Percentiles rank a stretch among this genome's conserved stretches.
These are phyloP conservation scores for Sporothrix protearum DNA, from an alignment of 2,329 filamentous ascomycete genomes.

Conservation along the genomic window DNA sequence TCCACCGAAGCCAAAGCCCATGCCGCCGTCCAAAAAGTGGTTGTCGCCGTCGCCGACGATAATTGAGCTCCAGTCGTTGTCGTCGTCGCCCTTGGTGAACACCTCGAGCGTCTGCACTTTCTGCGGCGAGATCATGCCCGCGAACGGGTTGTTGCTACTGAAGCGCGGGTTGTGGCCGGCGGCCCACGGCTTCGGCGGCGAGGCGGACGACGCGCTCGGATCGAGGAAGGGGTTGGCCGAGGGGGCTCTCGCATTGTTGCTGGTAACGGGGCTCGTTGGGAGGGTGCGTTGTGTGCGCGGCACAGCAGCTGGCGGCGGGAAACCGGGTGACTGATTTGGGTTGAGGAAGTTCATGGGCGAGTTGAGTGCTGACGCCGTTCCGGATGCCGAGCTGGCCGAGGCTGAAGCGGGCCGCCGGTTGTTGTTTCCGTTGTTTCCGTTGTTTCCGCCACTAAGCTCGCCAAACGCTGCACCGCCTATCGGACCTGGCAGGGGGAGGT, in stretches of 20 bases:
- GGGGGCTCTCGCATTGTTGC: neutral
- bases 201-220: constrained; percentile 14
- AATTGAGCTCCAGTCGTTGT: constrained; percentile 57
- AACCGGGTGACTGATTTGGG: constrained; percentile 23
- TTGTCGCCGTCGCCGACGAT: constrained; percentile 40
- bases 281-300: constrained; percentile 3
- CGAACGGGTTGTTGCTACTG: constrained; percentile 61
- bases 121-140: constrained; percentile 36
- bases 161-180: constrained; percentile 42
- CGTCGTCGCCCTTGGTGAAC: constrained; percentile 58
- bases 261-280: neutral
- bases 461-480: constrained; percentile 38
- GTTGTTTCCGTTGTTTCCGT: constrained; percentile 30
- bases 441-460: constrained; percentile 33
- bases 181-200: constrained; percentile 30
- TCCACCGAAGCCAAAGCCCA: constrained; percentile 32
- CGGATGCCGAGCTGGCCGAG: constrained; percentile 34
- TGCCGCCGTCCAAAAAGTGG: constrained; percentile 24
- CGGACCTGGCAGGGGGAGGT: constrained; percentile 48
- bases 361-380: constrained; percentile 28
- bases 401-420: constrained; percentile 33
- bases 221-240: constrained; percentile 24
- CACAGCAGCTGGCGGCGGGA: constrained; percentile 19
- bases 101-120: constrained; percentile 49
- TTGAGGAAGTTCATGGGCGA: constrained; percentile 36